These are phyloP conservation scores for Closterium sp. DNA, from an alignment of 139 green algal genomes.

Conservation along the genomic window DNA sequence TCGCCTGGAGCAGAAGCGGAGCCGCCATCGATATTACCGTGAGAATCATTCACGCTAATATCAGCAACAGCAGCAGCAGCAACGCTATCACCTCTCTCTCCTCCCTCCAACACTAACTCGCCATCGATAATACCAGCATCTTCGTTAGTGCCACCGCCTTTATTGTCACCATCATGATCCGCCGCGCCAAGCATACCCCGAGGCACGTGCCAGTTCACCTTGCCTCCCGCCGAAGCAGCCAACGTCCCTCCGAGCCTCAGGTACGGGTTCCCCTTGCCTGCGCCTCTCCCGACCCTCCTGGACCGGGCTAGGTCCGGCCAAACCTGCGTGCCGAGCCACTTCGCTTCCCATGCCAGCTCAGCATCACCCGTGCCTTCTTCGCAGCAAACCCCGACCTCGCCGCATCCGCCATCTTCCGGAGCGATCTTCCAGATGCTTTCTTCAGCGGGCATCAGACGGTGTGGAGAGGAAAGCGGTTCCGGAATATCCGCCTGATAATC, in stretches of 20 bases:
- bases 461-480: not conserved
- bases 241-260: not conserved
- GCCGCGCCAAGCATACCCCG: not conserved
- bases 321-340: slow-evolving; percentile 16
- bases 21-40: not conserved
- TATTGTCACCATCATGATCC: no score
- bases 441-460: not conserved
- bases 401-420: not conserved
- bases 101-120: not conserved
- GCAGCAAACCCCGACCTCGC: not conserved
- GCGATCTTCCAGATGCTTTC: not conserved
- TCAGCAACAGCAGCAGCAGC: not conserved
- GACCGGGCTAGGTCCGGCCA: slow-evolving; percentile 9
- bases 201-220: not conserved
- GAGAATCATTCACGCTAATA: not conserved
- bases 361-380: not conserved
- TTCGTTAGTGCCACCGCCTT: not conserved
- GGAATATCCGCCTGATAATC: not conserved
- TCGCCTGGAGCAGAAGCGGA: not conserved
- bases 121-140: not conserved
- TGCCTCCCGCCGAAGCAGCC: not conserved
- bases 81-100: not conserved
- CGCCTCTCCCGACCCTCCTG: not conserved
- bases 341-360: slow-evolving; percentile 1
- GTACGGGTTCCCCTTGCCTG: not conserved